A percentile compares a stretch with the other conserved stretches of the same genome.
Evolutionary conservation across 1,284 basidiomycete species (phyloP).

Genomic region (Melampsora occidentalis): DNA sequence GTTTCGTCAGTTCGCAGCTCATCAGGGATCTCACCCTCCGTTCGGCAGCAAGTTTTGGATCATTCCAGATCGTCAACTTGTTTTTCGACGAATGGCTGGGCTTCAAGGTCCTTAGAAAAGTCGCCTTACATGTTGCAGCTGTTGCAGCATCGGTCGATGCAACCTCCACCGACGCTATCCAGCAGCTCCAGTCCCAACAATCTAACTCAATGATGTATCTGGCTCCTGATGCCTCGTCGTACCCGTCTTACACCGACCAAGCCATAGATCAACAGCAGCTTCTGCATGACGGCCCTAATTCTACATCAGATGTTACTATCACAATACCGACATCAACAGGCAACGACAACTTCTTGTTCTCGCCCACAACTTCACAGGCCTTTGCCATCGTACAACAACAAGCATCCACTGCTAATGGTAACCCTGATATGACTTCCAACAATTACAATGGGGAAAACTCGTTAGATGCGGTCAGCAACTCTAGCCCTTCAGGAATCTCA

Average conservation of each 20-base stretch:
- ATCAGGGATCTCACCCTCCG: slow-evolving; percentile 83
- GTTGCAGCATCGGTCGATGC: slow-evolving; percentile 77
- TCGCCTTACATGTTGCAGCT: slow-evolving; percentile 78
- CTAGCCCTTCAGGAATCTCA: neutral
- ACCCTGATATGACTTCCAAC: neutral
- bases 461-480: neutral
- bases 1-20: slow-evolving; percentile 82
- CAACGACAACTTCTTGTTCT: slow-evolving; percentile 26
- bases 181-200: slow-evolving; percentile 8
- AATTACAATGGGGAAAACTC: neutral
- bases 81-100: slow-evolving; percentile 88
- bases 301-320: neutral
- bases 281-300: neutral
- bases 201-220: neutral
- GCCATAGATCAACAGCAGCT: neutral
- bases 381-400: slow-evolving; percentile 19
- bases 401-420: neutral
- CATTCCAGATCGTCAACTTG: slow-evolving; percentile 81
- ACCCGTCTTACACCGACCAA: slow-evolving; percentile 2
- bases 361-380: slow-evolving; percentile 10
- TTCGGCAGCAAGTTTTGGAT: slow-evolving; percentile 80
- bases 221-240: neutral
- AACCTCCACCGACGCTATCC: neutral
- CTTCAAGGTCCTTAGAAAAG: slow-evolving; percentile 75
- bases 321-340: neutral